Conservation (phyloP, 1,284 basidiomycete genomes). For the Austroboletus rostrupii region DNA sequence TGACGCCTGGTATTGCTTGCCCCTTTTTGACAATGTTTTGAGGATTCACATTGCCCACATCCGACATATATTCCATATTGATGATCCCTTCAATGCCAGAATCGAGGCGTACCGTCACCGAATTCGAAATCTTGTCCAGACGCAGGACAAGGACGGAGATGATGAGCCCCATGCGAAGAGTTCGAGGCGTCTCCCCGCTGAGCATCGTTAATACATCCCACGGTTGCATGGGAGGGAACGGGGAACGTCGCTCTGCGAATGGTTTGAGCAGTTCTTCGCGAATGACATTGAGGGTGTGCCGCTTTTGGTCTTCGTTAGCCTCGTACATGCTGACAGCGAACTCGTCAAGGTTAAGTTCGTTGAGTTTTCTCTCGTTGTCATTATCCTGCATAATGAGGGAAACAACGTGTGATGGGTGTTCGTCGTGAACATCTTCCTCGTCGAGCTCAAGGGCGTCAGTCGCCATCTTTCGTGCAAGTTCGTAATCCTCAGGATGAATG, state of each 20-base stretch:
- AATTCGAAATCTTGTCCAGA: conserved; percentile 40
- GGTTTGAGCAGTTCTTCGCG: conserved; percentile 85
- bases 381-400: conserved; percentile 81
- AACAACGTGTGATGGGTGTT: conserved; percentile 86
- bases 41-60: conserved; percentile 40
- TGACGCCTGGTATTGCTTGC: conserved; percentile 79
- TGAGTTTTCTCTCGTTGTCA: conserved; percentile 79
- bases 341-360: conserved; percentile 92
- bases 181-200: conserved; percentile 85
- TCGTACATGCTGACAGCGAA: conserved; percentile 91
- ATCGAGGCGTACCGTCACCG: conserved; percentile 73
- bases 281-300: conserved; percentile 85
- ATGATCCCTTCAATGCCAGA: conserved; percentile 91
- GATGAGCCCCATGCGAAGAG: conserved; percentile 77
- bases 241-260: conserved; percentile 74
- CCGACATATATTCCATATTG: conserved; percentile 61
- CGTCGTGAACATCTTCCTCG: conserved; percentile 89
- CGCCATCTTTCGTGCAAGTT: conserved; percentile 97
- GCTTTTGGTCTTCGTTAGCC: conserved; percentile 81
- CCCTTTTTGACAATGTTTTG: conserved; percentile 61
- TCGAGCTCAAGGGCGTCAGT: conserved; percentile 94
- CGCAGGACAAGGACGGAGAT: conserved; percentile 79
- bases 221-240: conserved; percentile 64
- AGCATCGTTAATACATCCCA: conserved; percentile 94
- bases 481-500: conserved; percentile 98